A percentile compares a stretch with the other conserved stretches of the same genome.
Conservation (phyloP, 208 protist species). For the Acanthamoeba triangularis region DNA sequence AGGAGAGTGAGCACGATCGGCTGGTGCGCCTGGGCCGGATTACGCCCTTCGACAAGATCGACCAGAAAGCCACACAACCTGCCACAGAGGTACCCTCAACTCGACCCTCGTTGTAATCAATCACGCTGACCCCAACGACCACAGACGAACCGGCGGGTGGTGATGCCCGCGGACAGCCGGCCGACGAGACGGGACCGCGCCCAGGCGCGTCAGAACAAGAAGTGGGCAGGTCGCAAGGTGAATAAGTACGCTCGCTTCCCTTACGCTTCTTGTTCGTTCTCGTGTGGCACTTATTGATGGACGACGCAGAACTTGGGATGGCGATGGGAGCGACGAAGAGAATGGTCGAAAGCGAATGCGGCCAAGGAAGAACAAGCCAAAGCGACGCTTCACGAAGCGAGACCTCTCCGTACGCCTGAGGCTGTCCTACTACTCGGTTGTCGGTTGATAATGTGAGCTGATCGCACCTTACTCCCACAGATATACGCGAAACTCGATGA, state of each 20-base stretch:
- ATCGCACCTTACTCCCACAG: neutral
- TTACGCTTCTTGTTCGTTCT: neutral
- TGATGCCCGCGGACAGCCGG: neutral
- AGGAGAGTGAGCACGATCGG: constrained; percentile 42
- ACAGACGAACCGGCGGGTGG: neutral
- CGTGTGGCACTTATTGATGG: neutral
- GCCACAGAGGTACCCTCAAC: neutral
- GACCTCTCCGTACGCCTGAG: neutral
- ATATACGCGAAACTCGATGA: neutral
- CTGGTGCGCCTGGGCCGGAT: constrained; percentile 24
- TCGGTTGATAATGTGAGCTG: too few relatives aligned
- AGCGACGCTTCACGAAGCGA: neutral
- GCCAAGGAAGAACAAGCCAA: neutral
- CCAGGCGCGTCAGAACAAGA: neutral
- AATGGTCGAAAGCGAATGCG: neutral
- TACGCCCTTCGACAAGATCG: constrained; percentile 60
- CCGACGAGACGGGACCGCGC: neutral
- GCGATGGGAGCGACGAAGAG: neutral
- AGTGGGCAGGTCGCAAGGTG: constrained; percentile 27
- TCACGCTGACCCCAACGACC: neutral
- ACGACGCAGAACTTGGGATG: neutral
- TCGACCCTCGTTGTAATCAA: too few relatives aligned
- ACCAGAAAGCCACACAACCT: neutral
- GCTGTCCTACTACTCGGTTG: too few relatives aligned
- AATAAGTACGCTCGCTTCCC: neutral